Conservation (phyloP, 495 filamentous ascomycete species). For the Penicillium macrosclerotiorum region DNA sequence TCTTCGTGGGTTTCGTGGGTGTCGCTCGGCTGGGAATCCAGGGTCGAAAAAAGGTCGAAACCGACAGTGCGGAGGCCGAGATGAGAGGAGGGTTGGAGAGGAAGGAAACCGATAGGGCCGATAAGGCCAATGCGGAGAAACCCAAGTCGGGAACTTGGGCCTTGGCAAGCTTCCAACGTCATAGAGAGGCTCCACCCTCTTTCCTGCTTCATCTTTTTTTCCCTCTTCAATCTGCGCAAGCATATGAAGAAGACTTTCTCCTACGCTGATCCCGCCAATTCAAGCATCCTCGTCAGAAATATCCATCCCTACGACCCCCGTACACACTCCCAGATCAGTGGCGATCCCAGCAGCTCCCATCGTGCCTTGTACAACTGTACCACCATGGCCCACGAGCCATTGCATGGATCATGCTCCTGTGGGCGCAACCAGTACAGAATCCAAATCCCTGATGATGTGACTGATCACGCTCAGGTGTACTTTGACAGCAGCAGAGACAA, state of each 20-base stretch:
- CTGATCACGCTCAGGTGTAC: constrained; percentile 60
- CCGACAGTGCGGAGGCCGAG: constrained; percentile 5
- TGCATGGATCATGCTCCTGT: constrained; percentile 79
- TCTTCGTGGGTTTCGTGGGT: too few species aligned
- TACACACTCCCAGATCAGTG: background rate
- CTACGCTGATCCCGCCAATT: background rate
- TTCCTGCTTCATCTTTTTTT: constrained; percentile 8
- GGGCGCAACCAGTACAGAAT: constrained; percentile 82
- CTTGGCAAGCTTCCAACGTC: constrained; percentile 31
- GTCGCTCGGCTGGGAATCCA: background rate
- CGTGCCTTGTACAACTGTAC: constrained; percentile 14
- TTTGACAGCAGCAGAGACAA: constrained; percentile 65
- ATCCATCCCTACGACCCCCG: background rate
- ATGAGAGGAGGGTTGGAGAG: constrained; percentile 10
- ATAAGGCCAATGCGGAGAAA: constrained; percentile 26
- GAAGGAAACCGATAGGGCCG: constrained; percentile 22
- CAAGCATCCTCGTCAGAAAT: background rate
- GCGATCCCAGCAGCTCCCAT: background rate
- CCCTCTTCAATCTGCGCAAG: background rate
- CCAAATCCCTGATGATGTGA: constrained; percentile 56
- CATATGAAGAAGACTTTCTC: background rate
- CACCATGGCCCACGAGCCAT: constrained; percentile 40
- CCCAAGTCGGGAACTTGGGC: constrained; percentile 8
- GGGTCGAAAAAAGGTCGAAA: constrained; percentile 6
- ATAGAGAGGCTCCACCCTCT: constrained; percentile 23